Percentiles rank a stretch among this genome's conserved stretches.
Evolutionary conservation across 1,284 basidiomycete genomes (phyloP).

Genomic region (Papiliotrema nemorosa): DNA sequence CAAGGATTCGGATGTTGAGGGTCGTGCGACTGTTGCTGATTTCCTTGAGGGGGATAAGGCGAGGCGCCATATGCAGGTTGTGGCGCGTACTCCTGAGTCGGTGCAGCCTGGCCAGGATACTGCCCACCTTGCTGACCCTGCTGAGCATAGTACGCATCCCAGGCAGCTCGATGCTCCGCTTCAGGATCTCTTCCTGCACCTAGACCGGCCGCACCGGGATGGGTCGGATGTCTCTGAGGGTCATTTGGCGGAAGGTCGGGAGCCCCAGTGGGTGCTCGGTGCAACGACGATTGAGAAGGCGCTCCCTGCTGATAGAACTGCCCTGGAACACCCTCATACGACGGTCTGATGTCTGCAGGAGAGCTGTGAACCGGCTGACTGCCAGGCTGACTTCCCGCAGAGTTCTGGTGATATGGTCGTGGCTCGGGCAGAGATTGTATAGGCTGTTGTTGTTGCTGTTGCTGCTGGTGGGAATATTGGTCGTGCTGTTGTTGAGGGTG

Average conservation of each 20-base stretch:
- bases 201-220: conserved; percentile 35
- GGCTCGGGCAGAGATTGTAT: conserved; percentile 25
- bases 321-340: conserved; percentile 6
- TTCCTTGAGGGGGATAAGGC: conserved; percentile 18
- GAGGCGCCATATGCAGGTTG: conserved; percentile 22
- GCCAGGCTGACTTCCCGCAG: conserved; percentile 6
- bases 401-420: conserved; percentile 7
- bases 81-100: conserved; percentile 4
- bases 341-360: conserved; percentile 3
- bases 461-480: conserved; percentile 11
- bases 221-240: conserved; percentile 24
- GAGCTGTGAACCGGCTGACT: conserved; percentile 18
- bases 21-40: conserved; percentile 5
- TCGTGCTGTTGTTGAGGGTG: conserved; percentile 8
- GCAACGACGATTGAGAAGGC: conserved; percentile 11
- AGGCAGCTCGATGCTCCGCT: conserved; percentile 39
- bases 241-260: conserved; percentile 24
- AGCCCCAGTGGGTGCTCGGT: conserved; percentile 21
- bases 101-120: no score
- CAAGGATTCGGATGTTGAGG: conserved; percentile 2
- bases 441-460: conserved; percentile 15
- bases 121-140: conserved; percentile 10
- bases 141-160: conserved; percentile 47
- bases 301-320: conserved; percentile 14
- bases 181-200: conserved; percentile 32